These are phyloP conservation scores for Dictyophora rubrovolvata DNA, from an alignment of 768 basidiomycete genomes.

Conservation along the genomic window DNA sequence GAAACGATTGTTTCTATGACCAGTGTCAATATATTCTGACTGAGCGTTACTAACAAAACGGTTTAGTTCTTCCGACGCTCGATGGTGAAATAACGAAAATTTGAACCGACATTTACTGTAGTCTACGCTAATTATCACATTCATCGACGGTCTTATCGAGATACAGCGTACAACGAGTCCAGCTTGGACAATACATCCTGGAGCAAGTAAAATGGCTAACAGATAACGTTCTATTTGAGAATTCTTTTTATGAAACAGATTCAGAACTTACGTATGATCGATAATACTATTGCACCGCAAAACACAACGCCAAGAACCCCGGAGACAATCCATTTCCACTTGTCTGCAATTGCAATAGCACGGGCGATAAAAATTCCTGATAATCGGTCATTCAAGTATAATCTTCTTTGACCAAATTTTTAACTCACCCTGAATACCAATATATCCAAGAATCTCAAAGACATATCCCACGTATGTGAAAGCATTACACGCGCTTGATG, in stretches of 20 bases:
- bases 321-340: background rate
- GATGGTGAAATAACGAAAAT: background rate
- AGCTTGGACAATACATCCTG: background rate
- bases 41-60: background rate
- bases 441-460: background rate
- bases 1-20: background rate
- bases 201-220: background rate
- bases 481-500: background rate
- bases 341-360: background rate
- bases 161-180: background rate
- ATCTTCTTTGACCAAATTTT: background rate
- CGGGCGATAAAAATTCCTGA: background rate
- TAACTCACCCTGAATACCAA: background rate
- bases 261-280: background rate
- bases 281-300: background rate
- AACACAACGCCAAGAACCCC: background rate
- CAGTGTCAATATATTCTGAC: background rate
- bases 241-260: background rate
- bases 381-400: background rate
- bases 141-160: background rate
- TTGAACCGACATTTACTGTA: background rate
- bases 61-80: too few species aligned
- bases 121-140: background rate
- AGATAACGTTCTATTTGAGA: background rate
- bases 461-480: background rate